Conservation (phyloP, 1,284 basidiomycete genomes). For the Cryptococcus hybrid region DNA sequence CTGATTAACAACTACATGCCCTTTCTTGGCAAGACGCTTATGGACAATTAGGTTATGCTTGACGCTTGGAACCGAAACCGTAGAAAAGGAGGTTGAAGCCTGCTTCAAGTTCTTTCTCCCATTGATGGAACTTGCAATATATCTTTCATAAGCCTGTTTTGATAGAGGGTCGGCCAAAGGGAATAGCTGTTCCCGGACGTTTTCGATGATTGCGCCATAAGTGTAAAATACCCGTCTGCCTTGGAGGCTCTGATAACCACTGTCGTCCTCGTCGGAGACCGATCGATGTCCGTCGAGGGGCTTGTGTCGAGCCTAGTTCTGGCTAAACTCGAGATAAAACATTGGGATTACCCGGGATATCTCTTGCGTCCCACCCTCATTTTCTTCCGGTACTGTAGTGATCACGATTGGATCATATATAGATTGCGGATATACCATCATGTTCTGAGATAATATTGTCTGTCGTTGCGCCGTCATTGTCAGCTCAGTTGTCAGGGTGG, state of each 20-base stretch:
- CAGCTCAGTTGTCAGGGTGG: too few species aligned
- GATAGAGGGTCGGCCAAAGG: slow-evolving; percentile 61
- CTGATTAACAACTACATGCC: slow-evolving; percentile 63
- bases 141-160: slow-evolving; percentile 40
- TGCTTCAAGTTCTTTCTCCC: slow-evolving; percentile 66
- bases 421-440: too few species aligned
- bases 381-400: too few species aligned
- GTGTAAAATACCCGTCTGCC: slow-evolving; percentile 79
- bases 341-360: too few species aligned
- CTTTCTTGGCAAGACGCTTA: slow-evolving; percentile 57
- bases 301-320: too few species aligned
- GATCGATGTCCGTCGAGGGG: too few species aligned
- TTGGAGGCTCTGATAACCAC: slow-evolving; percentile 48
- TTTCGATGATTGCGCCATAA: slow-evolving; percentile 59
- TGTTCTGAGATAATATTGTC: too few species aligned
- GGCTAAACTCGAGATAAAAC: too few species aligned
- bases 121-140: slow-evolving; percentile 59
- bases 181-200: slow-evolving; percentile 78
- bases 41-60: slow-evolving; percentile 67
- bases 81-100: slow-evolving; percentile 85
- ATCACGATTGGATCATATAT: too few species aligned
- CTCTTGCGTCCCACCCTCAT: too few species aligned
- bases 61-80: slow-evolving; percentile 81
- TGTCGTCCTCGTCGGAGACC: not conserved
- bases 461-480: too few species aligned